Evolutionary conservation across 768 basidiomycete genomes (phyloP).

Genomic region (Obba rivulosa): DNA sequence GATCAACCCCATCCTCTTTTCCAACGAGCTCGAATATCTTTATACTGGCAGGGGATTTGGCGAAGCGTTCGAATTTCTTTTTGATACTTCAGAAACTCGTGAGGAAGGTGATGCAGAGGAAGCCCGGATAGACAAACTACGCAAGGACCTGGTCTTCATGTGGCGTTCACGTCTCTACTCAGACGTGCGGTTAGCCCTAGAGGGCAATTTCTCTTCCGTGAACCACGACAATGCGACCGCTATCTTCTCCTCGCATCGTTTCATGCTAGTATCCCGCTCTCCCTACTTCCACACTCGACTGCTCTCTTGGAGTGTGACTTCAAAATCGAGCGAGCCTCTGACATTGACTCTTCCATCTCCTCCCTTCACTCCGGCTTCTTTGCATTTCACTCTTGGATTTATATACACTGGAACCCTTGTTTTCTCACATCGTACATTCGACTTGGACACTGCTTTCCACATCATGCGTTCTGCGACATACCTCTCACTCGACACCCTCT

Average conservation of each 20-base stretch:
- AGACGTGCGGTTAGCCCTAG: slow-evolving; percentile 79
- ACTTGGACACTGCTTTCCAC: slow-evolving; percentile 86
- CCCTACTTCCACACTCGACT: slow-evolving; percentile 83
- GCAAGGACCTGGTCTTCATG: slow-evolving; percentile 94
- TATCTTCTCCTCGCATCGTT: slow-evolving; percentile 89
- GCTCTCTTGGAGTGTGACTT: slow-evolving; percentile 53
- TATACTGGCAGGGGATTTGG: slow-evolving; percentile 91
- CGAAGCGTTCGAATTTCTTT: slow-evolving; percentile 83
- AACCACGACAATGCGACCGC: slow-evolving; percentile 69
- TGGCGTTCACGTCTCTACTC: slow-evolving; percentile 94
- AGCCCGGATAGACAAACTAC: slow-evolving; percentile 73
- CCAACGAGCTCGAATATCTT: slow-evolving; percentile 88
- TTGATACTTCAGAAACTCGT: slow-evolving; percentile 49
- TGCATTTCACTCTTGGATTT: slow-evolving; percentile 92
- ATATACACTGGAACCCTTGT: slow-evolving; percentile 93
- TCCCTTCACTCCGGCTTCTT: slow-evolving; percentile 90
- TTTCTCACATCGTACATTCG: slow-evolving; percentile 90
- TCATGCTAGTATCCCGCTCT: slow-evolving; percentile 85
- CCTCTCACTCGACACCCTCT: slow-evolving; percentile 67
- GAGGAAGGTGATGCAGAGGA: slow-evolving; percentile 42
- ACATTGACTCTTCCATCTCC: slow-evolving; percentile 79
- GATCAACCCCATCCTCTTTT: slow-evolving; percentile 77
- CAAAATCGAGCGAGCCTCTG: slow-evolving; percentile 40
- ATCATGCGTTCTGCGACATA: slow-evolving; percentile 83
- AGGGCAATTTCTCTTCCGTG: slow-evolving; percentile 58